Conservation (phyloP, 1,284 basidiomycete genomes). For the Rhodotorula mucilaginosa region DNA sequence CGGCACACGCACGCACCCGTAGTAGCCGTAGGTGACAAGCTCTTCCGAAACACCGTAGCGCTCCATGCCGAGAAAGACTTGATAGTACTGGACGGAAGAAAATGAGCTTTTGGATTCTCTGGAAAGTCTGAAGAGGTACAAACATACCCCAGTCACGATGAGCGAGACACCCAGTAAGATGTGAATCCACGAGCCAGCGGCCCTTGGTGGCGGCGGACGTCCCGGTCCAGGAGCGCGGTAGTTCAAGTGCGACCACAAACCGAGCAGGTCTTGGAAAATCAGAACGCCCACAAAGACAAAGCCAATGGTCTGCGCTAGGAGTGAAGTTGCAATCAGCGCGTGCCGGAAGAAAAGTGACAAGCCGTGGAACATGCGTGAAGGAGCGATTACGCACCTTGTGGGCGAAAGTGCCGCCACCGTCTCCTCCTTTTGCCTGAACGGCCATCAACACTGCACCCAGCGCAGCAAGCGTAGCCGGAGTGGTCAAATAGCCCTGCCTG, state of each 20-base stretch:
- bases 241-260: constrained; percentile 9
- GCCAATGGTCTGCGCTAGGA: constrained; percentile 14
- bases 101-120: background rate
- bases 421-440: constrained; percentile 3
- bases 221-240: background rate
- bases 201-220: background rate
- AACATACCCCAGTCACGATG: background rate
- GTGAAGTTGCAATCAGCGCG: background rate
- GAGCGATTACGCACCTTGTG: constrained; percentile 14
- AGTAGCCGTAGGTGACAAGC: background rate
- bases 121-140: background rate
- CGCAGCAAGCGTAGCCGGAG: constrained; percentile 7
- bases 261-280: constrained; percentile 13
- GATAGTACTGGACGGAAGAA: constrained; percentile 8
- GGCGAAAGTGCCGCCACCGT: background rate
- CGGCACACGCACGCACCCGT: constrained; percentile 4
- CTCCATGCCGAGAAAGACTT: constrained; percentile 27
- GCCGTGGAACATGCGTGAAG: too few relatives aligned
- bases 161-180: constrained; percentile 17
- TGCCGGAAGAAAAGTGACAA: background rate
- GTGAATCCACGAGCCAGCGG: constrained; percentile 7
- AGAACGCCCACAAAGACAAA: constrained; percentile 1
- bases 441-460: constrained; percentile 16
- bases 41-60: constrained; percentile 10
- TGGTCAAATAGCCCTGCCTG: constrained; percentile 18